These are phyloP conservation scores for Didymella lethalis DNA, from an alignment of 2,329 filamentous ascomycete genomes.

Conservation along the genomic window DNA sequence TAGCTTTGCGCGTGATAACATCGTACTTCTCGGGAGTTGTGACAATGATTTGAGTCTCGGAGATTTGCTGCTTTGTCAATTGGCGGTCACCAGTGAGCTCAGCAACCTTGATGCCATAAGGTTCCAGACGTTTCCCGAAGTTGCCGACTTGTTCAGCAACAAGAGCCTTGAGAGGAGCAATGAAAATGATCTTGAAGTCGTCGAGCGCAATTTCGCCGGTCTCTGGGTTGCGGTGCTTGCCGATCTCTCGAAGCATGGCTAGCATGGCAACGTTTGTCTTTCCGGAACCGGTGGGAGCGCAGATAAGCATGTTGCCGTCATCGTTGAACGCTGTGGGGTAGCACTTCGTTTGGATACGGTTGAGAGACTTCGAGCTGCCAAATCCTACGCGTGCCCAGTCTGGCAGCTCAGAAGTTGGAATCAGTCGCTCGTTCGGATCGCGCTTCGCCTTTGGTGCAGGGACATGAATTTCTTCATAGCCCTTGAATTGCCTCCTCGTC, in stretches of 20 bases:
- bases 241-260: conserved; percentile 93
- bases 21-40: conserved; percentile 99
- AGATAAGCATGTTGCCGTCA: conserved; percentile 97
- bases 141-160: conserved; percentile 99
- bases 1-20: conserved; percentile 97
- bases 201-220: conserved; percentile 96
- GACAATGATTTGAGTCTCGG: conserved; percentile 97
- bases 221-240: conserved; percentile 86
- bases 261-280: conserved; percentile 99
- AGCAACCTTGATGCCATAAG: conserved; percentile 91
- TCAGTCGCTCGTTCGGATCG: conserved; percentile 76
- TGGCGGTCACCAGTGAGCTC: conserved; percentile 97
- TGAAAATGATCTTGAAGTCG: conserved; percentile 98
- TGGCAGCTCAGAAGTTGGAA: conserved; percentile 86
- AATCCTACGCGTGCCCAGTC: conserved; percentile 92
- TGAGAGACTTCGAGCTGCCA: conserved; percentile 83
- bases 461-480: conserved; percentile 98
- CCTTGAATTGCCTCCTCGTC: conserved; percentile 94
- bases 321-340: conserved; percentile 89
- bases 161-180: conserved; percentile 92
- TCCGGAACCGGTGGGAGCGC: conserved; percentile 94
- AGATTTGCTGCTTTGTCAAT: conserved; percentile 97
- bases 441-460: conserved; percentile 88
- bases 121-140: conserved; percentile 88
- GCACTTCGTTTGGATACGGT: conserved; percentile 94